Percentiles rank a stretch among this genome's conserved stretches.
Conservation (phyloP, 148 eudicot genomes). For the Bassia scoparia region DNA sequence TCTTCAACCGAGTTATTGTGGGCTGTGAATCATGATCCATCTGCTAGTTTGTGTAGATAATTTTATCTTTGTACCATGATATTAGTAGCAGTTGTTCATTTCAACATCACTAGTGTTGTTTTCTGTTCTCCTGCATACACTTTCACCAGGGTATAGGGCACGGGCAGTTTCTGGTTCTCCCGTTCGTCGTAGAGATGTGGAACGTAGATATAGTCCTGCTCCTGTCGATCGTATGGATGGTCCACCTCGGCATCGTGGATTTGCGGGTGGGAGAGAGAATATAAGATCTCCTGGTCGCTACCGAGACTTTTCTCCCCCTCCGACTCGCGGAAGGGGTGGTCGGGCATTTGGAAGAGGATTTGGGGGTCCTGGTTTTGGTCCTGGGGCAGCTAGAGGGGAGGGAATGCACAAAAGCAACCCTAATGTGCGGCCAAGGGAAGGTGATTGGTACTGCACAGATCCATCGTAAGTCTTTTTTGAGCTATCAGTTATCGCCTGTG, state of each 20-base stretch:
- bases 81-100: slow-evolving; percentile 19
- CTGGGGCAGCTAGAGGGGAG: slow-evolving; percentile 52
- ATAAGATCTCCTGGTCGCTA: slow-evolving; percentile 55
- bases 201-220: slow-evolving; percentile 65
- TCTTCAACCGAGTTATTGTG: slow-evolving; percentile 19
- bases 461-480: slow-evolving; percentile 54
- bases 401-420: slow-evolving; percentile 58
- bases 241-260: slow-evolving; percentile 59
- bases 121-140: slow-evolving; percentile 34
- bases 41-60: slow-evolving; percentile 17
- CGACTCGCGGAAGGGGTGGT: slow-evolving; percentile 71
- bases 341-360: slow-evolving; percentile 59
- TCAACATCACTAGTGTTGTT: slow-evolving; percentile 37
- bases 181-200: slow-evolving; percentile 65
- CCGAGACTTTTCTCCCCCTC: slow-evolving; percentile 70
- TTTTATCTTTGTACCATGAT: slow-evolving; percentile 17
- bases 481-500: not conserved
- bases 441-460: slow-evolving; percentile 87
- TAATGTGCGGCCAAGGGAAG: slow-evolving; percentile 90
- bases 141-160: slow-evolving; percentile 79
- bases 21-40: slow-evolving; percentile 24
- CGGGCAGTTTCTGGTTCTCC: slow-evolving; percentile 87
- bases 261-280: slow-evolving; percentile 54
- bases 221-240: slow-evolving; percentile 50
- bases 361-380: slow-evolving; percentile 57